Base-by-base conservation (phyloP, 768 basidiomycete species). In the Macrocybe gigantea region DNA sequence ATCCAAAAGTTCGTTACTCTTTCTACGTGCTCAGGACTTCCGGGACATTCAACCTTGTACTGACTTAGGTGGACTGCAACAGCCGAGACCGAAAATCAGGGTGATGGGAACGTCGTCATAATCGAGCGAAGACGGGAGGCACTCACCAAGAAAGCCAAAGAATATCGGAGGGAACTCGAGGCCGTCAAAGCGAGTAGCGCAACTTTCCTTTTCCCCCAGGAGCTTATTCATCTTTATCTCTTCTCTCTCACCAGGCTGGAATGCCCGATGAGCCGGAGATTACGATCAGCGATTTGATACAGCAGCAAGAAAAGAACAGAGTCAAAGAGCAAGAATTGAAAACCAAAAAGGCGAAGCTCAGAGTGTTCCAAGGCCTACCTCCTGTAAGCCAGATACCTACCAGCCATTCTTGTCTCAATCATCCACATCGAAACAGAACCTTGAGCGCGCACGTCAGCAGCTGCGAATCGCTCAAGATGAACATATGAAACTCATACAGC, bases 321-420 rank as follows among this genome's bases (percentile, higher is more conserved):
- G 50, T 55, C 12, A 61, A 59, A 37, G 69, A 70, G 45, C 60
- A 68, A n/a, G 60, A 64, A 9, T 55, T 79, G 14, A 72, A 67
- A 51, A 57, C 63, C 29, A 78, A 78, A 51, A 60, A 69, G 30
- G 67, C 68, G 2, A 74, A 69, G 53, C 53, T 78, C 29, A 64
- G 67, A 47, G 68, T 73, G 5, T 79, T 76, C 55, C 71, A 71
- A 52, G 76, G 75, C 0, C 59, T 80, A 8, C 76, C 78, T 12
- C 75, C 77, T 1, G 77, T 77, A 57, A 29, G 63, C 52, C 0
- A 9, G 15, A 22, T 29, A n/a, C 39, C 33, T 38, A 7, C 6
- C 14, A n/a, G 5, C 13, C 15, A 3, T 44, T 10, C 14, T 37
- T 38, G 12, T 13, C 41, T 10, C 2, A 40, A 11, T 38, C 14